phyloP scores from a whole-genome alignment of 2,329 filamentous ascomycete genomes.

The Biscogniauxia marginata region DNA sequence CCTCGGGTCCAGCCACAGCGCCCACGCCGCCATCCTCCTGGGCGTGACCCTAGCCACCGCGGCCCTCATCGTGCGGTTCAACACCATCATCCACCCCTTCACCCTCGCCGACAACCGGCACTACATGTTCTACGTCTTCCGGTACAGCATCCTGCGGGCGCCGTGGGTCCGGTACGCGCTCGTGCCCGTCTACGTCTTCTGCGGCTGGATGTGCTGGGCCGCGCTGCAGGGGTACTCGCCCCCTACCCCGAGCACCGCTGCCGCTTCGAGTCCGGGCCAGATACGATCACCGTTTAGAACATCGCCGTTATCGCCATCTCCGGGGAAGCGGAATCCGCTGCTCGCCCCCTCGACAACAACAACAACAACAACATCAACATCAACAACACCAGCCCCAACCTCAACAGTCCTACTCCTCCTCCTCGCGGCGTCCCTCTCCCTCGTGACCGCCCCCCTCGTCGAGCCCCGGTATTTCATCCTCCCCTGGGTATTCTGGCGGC shows the following conservation, averaged over 20 bases:
- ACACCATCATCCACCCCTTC: slow-evolving; percentile 94
- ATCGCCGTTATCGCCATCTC: background rate
- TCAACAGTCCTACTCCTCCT: slow-evolving; percentile 60
- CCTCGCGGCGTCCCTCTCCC: slow-evolving; percentile 69
- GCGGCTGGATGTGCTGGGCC: slow-evolving; percentile 67
- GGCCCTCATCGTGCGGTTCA: slow-evolving; percentile 63
- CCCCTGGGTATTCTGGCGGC: slow-evolving; percentile 89
- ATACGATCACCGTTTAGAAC: slow-evolving; percentile 16
- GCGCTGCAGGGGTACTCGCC: slow-evolving; percentile 50
- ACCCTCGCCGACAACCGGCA: slow-evolving; percentile 95
- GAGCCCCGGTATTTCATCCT: slow-evolving; percentile 96
- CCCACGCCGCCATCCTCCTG: slow-evolving; percentile 39
- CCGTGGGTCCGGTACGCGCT: slow-evolving; percentile 64
- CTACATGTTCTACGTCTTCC: slow-evolving; percentile 96
- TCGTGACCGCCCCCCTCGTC: slow-evolving; percentile 86
- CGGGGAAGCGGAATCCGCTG: too few species aligned
- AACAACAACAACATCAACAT: slow-evolving; percentile 19
- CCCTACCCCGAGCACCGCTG: too few species aligned
- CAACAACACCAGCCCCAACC: slow-evolving; percentile 36
- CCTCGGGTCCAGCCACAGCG: slow-evolving; percentile 31
- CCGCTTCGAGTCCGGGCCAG: background rate
- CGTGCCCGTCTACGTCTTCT: slow-evolving; percentile 67
- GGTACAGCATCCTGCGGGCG: slow-evolving; percentile 71
- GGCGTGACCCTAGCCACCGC: slow-evolving; percentile 37
- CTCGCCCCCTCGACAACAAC: too few species aligned